Percentiles rank a stretch among this genome's conserved stretches.
Evolutionary conservation across 2,329 filamentous ascomycete species (phyloP).

Genomic region (Tolypocladium tropicale): DNA sequence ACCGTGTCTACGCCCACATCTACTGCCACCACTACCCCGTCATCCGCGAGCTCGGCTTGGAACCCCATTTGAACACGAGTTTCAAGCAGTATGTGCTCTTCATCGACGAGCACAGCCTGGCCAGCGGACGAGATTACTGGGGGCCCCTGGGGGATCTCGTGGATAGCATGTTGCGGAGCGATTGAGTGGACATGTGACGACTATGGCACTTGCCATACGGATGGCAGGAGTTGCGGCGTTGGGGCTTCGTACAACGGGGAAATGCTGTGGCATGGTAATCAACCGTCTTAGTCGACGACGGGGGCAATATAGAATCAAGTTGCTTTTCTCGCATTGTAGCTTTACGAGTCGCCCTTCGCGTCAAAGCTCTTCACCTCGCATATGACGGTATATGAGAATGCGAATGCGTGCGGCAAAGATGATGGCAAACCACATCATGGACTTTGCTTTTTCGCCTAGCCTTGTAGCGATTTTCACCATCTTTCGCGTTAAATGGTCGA

Average conservation of each 20-base stretch:
- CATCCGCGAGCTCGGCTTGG: conserved; percentile 85
- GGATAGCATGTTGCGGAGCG: conserved; percentile 93
- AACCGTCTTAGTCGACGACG: background rate
- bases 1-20: conserved; percentile 96
- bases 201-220: conserved; percentile 1
- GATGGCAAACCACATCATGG: background rate
- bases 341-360: background rate
- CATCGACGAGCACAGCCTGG: conserved; percentile 89
- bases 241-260: conserved; percentile 2
- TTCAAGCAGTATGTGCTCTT: conserved; percentile 99
- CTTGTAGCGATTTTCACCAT: background rate
- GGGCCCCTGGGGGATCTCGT: conserved; percentile 90
- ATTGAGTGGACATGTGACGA: conserved; percentile 36
- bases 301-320: background rate
- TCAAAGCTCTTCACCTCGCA: too few species aligned
- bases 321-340: background rate
- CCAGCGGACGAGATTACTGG: conserved; percentile 94
- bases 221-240: conserved; percentile 12
- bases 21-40: conserved; percentile 99
- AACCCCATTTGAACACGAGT: conserved; percentile 95
- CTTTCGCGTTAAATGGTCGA: background rate
- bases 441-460: background rate
- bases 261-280: background rate
- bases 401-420: background rate
- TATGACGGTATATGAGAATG: background rate